phyloP scores from a whole-genome alignment of 768 basidiomycete species.

The Podaxis sp. region DNA sequence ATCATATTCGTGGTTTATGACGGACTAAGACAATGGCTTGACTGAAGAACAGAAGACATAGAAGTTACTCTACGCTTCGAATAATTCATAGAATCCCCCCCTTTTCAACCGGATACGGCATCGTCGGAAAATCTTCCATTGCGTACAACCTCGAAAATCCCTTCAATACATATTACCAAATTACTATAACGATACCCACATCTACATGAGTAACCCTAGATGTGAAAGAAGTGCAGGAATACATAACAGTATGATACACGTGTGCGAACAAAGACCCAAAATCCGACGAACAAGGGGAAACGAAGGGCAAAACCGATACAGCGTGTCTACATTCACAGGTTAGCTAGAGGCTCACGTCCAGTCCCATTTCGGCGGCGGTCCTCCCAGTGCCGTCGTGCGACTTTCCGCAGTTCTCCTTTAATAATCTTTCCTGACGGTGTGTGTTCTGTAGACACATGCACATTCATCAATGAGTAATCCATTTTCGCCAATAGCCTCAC shows the following conservation, averaged over 20 bases:
- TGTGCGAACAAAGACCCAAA: slow-evolving; percentile 5
- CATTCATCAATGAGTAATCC: background rate
- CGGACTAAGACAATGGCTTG: slow-evolving; percentile 50
- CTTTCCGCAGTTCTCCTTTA: slow-evolving; percentile 49
- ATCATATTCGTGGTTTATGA: slow-evolving; percentile 92
- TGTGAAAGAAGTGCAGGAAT: background rate
- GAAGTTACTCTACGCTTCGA: slow-evolving; percentile 20
- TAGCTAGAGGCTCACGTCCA: slow-evolving; percentile 36
- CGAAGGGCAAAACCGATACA: background rate
- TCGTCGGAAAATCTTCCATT: background rate
- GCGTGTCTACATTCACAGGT: slow-evolving; percentile 26
- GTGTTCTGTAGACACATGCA: slow-evolving; percentile 34
- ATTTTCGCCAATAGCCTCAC: background rate
- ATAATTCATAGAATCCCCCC: slow-evolving; percentile 11
- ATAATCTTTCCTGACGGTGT: slow-evolving; percentile 64
- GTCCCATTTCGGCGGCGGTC: slow-evolving; percentile 30
- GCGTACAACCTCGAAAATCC: background rate
- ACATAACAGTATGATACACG: slow-evolving; percentile 11
- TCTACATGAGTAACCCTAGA: slow-evolving; percentile 2
- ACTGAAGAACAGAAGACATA: background rate
- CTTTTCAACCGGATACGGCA: background rate
- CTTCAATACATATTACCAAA: slow-evolving; percentile 8
- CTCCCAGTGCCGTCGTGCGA: slow-evolving; percentile 45
- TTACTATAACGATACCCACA: background rate
- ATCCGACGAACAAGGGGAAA: background rate